Base-by-base conservation (phyloP, 495 filamentous ascomycete genomes). In the Hyaloscypha variabilis region DNA sequence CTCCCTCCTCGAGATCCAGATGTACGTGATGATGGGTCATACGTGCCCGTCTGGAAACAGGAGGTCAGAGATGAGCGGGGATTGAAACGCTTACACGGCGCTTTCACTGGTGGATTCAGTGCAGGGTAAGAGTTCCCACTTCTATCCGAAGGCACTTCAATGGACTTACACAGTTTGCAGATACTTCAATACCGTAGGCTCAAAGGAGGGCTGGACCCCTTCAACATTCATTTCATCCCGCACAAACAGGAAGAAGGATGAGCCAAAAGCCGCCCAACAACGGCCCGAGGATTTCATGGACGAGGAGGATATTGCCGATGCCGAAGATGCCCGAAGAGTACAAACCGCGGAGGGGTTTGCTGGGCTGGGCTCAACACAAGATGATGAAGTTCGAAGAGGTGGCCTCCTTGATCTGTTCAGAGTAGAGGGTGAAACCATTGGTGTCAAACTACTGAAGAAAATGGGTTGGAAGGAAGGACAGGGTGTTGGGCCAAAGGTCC, bases 401-500 rank as follows among this genome's bases (percentile, higher is more conserved):
- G 71, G 74, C 14, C 78, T 97, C 29, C 86, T 92, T 78, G 93
- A 93, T 71, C 73, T 97, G 1, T 85, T 97, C 69, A 86, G 86
- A 49, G 75, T 82, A 10, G 83, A 85, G 13, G 92, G 93, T 23
- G 93, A 96, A 62, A 97, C 92, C 1, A 94, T 96, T 84, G 95
- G 95, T 17, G 83, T 90, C 24, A 96, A 92, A 69, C 79, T 99
- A 4, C 77, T 97, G 67, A 91, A 90, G 75, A 91, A 85, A 72
- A 98, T 99, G 96, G 95, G 95, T 14, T 99, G 96, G 95, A 90
- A 89, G 65, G 91, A 93, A 60, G 95, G 93, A 0, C 93, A 97
- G 73, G 95, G 96, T 1, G 85, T 98, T 58, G 96, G 95, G 2
- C 93, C 93, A 31, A 96, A 91, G 73, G 78, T 96, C n/a, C 87